These are phyloP conservation scores for Phytopythium vexans DNA, from an alignment of 352 stramenopile genomes.

Conservation along the genomic window DNA sequence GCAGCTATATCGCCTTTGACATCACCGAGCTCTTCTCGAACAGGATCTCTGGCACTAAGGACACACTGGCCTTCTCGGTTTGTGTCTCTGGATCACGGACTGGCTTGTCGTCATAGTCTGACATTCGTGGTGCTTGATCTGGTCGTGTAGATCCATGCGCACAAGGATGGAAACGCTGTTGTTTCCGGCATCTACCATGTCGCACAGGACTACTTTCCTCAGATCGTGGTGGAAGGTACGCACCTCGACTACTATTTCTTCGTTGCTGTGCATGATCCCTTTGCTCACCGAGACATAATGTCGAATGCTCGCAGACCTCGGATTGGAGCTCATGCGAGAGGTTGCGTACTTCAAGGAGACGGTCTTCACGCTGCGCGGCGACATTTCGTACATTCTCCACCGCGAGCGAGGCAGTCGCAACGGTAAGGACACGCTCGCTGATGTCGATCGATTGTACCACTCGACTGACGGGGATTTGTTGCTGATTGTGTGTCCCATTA, in stretches of 20 bases:
- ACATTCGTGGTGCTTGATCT: neutral
- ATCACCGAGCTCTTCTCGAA: slow-evolving; percentile 73
- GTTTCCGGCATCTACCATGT: slow-evolving; percentile 60
- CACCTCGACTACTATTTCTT: neutral
- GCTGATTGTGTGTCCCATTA: slow-evolving; percentile 15
- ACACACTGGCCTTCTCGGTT: slow-evolving; percentile 58
- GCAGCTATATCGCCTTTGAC: slow-evolving; percentile 70
- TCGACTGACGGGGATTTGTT: slow-evolving; percentile 2
- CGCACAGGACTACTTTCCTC: slow-evolving; percentile 64
- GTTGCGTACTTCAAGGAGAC: slow-evolving; percentile 76
- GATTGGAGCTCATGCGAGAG: slow-evolving; percentile 80
- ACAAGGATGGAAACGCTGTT: slow-evolving; percentile 46
- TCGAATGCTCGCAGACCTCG: slow-evolving; percentile 36
- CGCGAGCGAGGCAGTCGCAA: slow-evolving; percentile 72
- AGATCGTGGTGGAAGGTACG: slow-evolving; percentile 73
- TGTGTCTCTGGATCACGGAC: neutral
- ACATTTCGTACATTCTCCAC: slow-evolving; percentile 81
- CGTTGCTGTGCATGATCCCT: neutral
- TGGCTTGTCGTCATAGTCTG: neutral
- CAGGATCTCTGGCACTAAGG: slow-evolving; percentile 39
- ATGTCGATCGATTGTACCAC: too few species aligned
- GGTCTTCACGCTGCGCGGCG: slow-evolving; percentile 71
- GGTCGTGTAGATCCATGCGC: slow-evolving; percentile 33
- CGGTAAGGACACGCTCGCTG: slow-evolving; percentile 21
- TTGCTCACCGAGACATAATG: too few species aligned